Conservation (phyloP, 1,139 yeast genomes). For the Sugiyamaella neomexicana region DNA sequence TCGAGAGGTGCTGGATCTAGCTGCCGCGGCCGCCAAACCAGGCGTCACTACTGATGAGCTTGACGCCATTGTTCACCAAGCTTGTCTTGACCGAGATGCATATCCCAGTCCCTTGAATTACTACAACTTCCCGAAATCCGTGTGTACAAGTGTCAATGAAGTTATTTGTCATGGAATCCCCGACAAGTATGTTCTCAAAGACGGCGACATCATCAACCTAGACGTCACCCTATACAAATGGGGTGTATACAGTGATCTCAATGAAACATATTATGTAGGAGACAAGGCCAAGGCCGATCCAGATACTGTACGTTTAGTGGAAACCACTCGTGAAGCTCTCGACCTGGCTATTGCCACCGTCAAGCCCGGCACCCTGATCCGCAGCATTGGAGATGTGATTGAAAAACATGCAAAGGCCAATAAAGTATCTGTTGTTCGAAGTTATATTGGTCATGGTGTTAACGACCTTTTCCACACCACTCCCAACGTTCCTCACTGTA, state of each 20-base stretch:
- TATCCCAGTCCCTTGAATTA: conserved; percentile 97
- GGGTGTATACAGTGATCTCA: conserved; percentile 92
- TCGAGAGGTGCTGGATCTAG: conserved; percentile 82
- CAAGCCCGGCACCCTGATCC: conserved; percentile 89
- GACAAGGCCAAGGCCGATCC: conserved; percentile 75
- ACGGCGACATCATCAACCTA: conserved; percentile 91
- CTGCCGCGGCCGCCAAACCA: conserved; percentile 78
- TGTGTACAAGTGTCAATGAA: conserved; percentile 93
- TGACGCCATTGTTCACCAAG: conserved; percentile 82
- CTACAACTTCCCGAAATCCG: conserved; percentile 88
- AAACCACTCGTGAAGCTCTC: conserved; percentile 88
- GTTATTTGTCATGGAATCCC: conserved; percentile 98
- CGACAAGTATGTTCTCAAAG: conserved; percentile 78
- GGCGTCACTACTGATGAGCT: conserved; percentile 94
- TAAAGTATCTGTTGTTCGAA: conserved; percentile 80
- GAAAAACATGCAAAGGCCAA: conserved; percentile 83
- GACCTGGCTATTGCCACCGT: conserved; percentile 79
- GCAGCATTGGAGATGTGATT: conserved; percentile 84
- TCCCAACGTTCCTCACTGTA: conserved; percentile 89
- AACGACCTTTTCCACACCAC: conserved; percentile 86
- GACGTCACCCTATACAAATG: conserved; percentile 83
- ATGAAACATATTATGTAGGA: conserved; percentile 96
- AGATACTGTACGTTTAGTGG: conserved; percentile 83
- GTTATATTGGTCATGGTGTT: conserved; percentile 95
- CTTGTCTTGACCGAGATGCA: conserved; percentile 82